Evolutionary conservation across 129 eudicot species (phyloP).

Genomic region (Centrapalus pauciflorus): DNA sequence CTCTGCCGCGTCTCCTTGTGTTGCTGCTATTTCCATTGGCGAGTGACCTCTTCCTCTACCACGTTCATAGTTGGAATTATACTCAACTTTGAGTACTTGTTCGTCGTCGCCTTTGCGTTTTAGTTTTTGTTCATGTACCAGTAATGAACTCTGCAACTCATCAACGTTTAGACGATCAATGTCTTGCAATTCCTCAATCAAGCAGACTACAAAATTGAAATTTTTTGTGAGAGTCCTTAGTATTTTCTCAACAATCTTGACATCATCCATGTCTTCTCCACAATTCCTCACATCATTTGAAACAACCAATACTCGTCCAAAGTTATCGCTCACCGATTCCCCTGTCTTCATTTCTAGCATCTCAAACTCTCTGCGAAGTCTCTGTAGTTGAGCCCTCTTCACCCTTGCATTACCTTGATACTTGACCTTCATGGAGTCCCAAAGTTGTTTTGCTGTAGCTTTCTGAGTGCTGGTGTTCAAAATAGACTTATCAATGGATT

Average conservation of each 20-base stretch:
- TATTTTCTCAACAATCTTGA: not conserved
- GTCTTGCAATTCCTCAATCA: not conserved
- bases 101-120: not conserved
- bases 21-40: too few species aligned
- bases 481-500: not conserved
- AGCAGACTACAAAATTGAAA: not conserved
- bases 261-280: not conserved
- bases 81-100: not conserved
- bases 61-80: too few species aligned
- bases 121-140: not conserved
- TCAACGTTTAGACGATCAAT: not conserved
- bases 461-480: not conserved
- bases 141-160: not conserved
- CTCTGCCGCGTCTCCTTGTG: not conserved
- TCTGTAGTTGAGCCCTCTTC: not conserved
- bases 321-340: not conserved
- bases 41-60: not conserved
- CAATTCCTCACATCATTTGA: not conserved
- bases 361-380: not conserved
- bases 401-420: not conserved
- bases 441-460: not conserved
- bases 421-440: not conserved
- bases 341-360: not conserved
- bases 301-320: not conserved
- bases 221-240: not conserved